A percentile compares a stretch with the other conserved stretches of the same genome.
Evolutionary conservation across 2,329 filamentous ascomycete genomes (phyloP).

Genomic region (Bipolaris bicolor): DNA sequence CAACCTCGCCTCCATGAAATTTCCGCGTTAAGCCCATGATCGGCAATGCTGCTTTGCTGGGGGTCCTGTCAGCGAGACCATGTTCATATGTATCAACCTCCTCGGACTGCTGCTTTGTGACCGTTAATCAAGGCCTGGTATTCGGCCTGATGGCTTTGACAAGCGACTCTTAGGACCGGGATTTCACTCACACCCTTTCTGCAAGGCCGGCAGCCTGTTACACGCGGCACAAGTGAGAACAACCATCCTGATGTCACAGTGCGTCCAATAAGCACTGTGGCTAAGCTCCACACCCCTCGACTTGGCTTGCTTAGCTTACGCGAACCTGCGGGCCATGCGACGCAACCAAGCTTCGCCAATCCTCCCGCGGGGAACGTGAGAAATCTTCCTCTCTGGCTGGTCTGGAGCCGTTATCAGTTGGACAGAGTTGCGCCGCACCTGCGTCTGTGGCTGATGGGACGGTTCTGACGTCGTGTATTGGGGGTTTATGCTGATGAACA

Average conservation of each 20-base stretch:
- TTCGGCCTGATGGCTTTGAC: not conserved
- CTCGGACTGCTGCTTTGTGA: not conserved
- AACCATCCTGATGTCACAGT: slow-evolving; percentile 14
- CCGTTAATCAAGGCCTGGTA: too few relatives aligned
- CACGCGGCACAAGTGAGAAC: not conserved
- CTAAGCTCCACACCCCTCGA: slow-evolving; percentile 11
- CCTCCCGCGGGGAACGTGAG: not conserved
- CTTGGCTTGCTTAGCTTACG: slow-evolving; percentile 20
- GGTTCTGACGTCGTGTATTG: not conserved
- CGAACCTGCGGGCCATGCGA: slow-evolving; percentile 3
- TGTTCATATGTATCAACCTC: not conserved
- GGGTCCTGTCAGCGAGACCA: not conserved
- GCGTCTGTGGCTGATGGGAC: not conserved
- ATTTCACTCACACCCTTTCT: not conserved
- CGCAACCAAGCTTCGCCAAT: slow-evolving; percentile 14
- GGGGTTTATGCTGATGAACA: not conserved
- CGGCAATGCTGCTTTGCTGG: slow-evolving; percentile 10
- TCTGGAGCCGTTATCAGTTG: not conserved
- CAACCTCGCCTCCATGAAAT: slow-evolving; percentile 16
- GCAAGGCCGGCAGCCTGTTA: slow-evolving; percentile 2
- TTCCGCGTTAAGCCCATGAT: slow-evolving; percentile 17
- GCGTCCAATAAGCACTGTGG: slow-evolving; percentile 11
- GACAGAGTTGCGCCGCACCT: not conserved
- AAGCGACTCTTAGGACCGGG: not conserved
- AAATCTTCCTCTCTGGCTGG: slow-evolving; percentile 3